Evolutionary conservation across 2,329 filamentous ascomycete species (phyloP).

Genomic region (Alternaria sp.): DNA sequence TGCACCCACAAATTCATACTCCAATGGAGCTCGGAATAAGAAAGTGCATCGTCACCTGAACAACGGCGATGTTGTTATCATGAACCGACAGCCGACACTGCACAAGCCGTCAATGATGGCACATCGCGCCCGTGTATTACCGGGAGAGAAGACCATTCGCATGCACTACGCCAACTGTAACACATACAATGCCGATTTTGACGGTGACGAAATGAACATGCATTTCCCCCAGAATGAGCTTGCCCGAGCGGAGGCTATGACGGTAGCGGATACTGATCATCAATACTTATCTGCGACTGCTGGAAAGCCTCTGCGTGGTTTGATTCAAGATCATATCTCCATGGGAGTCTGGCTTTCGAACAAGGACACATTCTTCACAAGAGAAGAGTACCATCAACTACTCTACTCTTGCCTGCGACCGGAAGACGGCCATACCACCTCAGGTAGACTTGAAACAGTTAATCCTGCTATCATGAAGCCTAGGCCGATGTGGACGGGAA

Average conservation of each 20-base stretch:
- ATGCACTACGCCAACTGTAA: slow-evolving; percentile 99
- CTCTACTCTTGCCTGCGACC: slow-evolving; percentile 88
- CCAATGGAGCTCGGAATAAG: slow-evolving; percentile 82
- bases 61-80: slow-evolving; percentile 95
- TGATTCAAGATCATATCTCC: slow-evolving; percentile 98
- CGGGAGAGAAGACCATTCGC: slow-evolving; percentile 94
- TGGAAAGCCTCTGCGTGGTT: slow-evolving; percentile 89
- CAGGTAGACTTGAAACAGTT: slow-evolving; percentile 80
- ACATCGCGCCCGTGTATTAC: slow-evolving; percentile 87
- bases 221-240: slow-evolving; percentile 98
- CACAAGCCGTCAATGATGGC: slow-evolving; percentile 99
- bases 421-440: slow-evolving; percentile 85
- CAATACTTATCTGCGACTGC: slow-evolving; percentile 95
- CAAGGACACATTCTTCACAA: slow-evolving; percentile 87
- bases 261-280: slow-evolving; percentile 94
- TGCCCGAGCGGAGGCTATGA: slow-evolving; percentile 88
- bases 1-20: slow-evolving; percentile 76
- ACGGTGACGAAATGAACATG: slow-evolving; percentile 99
- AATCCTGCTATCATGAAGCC: slow-evolving; percentile 84
- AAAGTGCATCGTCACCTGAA: slow-evolving; percentile 96
- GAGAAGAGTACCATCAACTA: slow-evolving; percentile 90
- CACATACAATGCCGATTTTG: slow-evolving; percentile 99
- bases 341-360: slow-evolving; percentile 91
- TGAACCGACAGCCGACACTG: slow-evolving; percentile 97
- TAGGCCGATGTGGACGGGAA: slow-evolving; percentile 86